Base-by-base conservation (phyloP, 78 protist species). In the Planoprotostelium fungivorum region DNA sequence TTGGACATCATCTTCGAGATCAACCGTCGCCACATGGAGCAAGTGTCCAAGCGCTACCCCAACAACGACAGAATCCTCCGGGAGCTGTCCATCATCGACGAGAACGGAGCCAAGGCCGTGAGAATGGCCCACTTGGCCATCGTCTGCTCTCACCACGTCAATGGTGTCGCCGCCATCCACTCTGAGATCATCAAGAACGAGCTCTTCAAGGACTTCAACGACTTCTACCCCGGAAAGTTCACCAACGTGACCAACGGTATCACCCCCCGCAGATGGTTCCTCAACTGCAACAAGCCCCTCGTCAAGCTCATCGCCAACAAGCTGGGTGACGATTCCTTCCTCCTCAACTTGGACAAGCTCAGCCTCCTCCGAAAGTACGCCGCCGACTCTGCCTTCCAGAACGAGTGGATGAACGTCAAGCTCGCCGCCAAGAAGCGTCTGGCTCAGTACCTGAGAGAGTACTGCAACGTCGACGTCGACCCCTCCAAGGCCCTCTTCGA, bases 161-260 rank as follows among this genome's bases (percentile, higher is more conserved):
- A 98, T 94, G 99, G 99, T 85, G 99, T 98, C 28, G 99, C 99
- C 0, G 97, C 94, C 37, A 89, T 98, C 86, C 99, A 98, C 93
- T 83, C 98, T 0, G 96, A 96, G 35, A 85, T 98, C 86, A 93
- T 98, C 63, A 97, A 96, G 94, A 25, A 39, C 63, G 35, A 88
- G 34, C 89, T 92, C n/a, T 96, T 96, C 97, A 89, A 92, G 86
- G 96, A 96, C 86, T 98, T 97, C 89, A 84, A 39, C 90, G 90
- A 93, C 34, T 10, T 98, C 63, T 96, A 86, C 89, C 97, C 97
- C 51, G 88, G 93, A 34, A 95, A 96, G 86, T 97, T 98, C 96
- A 93, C 89, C 37, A 96, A 97, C 93, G 96, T 93, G 95, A 98
- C 99, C 90, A 98, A 98, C 93, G 99, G 99, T 86, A 97, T 98